Conservation (phyloP, 352 stramenopile genomes). For the Phytophthora hybrid region DNA sequence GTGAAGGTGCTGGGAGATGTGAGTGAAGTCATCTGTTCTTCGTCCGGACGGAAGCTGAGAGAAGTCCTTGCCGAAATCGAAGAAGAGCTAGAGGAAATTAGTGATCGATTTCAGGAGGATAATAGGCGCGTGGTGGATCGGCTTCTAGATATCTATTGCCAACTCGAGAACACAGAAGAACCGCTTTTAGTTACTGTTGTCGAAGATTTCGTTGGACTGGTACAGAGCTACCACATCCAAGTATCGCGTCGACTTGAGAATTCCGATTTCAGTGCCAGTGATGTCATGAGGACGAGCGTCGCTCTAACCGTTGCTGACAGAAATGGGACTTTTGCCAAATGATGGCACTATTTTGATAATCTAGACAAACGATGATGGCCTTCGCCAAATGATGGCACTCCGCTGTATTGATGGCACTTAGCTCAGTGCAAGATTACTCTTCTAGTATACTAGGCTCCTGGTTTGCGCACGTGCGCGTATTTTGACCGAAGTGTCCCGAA, state of each 20-base stretch:
- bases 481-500: too few species aligned
- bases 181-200: not conserved
- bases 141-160: not conserved
- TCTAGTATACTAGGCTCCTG: too few species aligned
- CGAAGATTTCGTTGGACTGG: not conserved
- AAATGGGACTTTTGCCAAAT: too few species aligned
- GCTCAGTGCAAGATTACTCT: too few species aligned
- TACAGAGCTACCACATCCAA: slow-evolving; percentile 1
- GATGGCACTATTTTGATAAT: too few species aligned
- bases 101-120: not conserved
- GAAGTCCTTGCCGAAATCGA: not conserved
- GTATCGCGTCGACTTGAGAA: not conserved
- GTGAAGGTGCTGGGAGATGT: not conserved
- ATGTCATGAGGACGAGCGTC: not conserved
- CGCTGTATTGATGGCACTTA: too few species aligned
- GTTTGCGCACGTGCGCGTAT: too few species aligned
- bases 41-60: not conserved
- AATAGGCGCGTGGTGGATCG: not conserved
- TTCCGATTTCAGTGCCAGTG: not conserved
- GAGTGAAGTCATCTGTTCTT: not conserved
- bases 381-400: too few species aligned
- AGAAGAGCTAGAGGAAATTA: not conserved
- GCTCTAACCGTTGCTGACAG: not conserved
- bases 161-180: not conserved
- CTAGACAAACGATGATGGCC: too few species aligned